phyloP scores from a whole-genome alignment of 2,329 filamentous ascomycete genomes.

The Thelonectria blattea region DNA sequence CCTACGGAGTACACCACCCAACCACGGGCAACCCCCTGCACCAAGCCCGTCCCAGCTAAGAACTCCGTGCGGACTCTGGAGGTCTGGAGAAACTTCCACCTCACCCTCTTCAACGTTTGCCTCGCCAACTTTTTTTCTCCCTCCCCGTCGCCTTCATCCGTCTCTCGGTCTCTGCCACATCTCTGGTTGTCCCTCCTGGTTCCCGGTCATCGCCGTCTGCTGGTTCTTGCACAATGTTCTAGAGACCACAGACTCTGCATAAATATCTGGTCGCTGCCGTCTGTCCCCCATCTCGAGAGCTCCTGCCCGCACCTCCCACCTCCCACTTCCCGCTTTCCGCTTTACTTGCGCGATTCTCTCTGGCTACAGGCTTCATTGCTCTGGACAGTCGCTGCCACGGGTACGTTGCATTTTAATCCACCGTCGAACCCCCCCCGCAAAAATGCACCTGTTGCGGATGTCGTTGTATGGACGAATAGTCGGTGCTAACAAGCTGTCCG shows the following conservation, averaged over 20 bases:
- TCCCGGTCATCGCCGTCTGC: slow-evolving; percentile 45
- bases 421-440: background rate
- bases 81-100: slow-evolving; percentile 50
- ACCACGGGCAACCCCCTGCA: no score
- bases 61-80: slow-evolving; percentile 41
- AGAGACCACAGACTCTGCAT: slow-evolving; percentile 41
- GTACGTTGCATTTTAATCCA: slow-evolving; percentile 7
- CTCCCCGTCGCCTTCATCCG: slow-evolving; percentile 31
- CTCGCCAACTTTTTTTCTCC: slow-evolving; percentile 36
- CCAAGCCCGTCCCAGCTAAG: slow-evolving; percentile 30
- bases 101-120: slow-evolving; percentile 42
- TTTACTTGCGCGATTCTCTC: slow-evolving; percentile 19
- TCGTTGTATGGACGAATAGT: background rate
- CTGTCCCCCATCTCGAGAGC: slow-evolving; percentile 29
- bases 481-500: slow-evolving; percentile 23
- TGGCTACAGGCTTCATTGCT: slow-evolving; percentile 35
- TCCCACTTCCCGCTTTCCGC: slow-evolving; percentile 17
- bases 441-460: background rate
- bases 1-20: no score
- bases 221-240: slow-evolving; percentile 49
- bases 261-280: slow-evolving; percentile 36
- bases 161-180: slow-evolving; percentile 42
- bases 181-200: slow-evolving; percentile 51
- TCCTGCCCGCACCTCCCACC: slow-evolving; percentile 22
- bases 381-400: slow-evolving; percentile 25